Evolutionary conservation across 495 filamentous ascomycete genomes (phyloP).

Genomic region (Podospora australis): DNA sequence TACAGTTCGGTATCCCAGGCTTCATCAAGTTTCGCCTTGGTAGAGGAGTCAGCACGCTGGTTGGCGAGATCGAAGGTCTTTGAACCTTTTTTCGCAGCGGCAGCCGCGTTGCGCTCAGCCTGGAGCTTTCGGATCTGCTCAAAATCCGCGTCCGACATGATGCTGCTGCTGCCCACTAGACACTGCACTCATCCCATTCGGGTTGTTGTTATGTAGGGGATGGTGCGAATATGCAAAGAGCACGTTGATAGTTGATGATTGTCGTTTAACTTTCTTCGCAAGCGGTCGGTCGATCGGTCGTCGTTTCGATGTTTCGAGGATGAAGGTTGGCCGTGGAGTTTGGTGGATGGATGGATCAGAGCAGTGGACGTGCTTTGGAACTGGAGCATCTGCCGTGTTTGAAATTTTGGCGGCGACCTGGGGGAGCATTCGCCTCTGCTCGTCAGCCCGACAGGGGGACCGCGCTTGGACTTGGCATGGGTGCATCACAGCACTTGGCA

Average conservation of each 20-base stretch:
- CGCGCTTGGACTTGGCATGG: too few relatives aligned
- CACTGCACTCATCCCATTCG: slow-evolving; percentile 19
- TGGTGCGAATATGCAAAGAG: background rate
- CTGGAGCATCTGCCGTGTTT: slow-evolving; percentile 1
- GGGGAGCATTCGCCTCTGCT: too few relatives aligned
- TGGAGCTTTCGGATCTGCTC: slow-evolving; percentile 76
- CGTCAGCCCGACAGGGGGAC: too few relatives aligned
- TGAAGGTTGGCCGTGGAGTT: background rate
- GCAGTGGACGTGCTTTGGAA: background rate
- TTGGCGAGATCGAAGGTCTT: slow-evolving; percentile 77
- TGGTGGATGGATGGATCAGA: background rate
- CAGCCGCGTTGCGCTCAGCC: slow-evolving; percentile 84
- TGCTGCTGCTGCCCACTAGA: slow-evolving; percentile 9
- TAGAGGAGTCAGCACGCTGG: slow-evolving; percentile 84
- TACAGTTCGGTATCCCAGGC: slow-evolving; percentile 91
- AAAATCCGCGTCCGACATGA: slow-evolving; percentile 68
- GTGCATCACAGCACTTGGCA: background rate
- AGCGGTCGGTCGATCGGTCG: too few relatives aligned
- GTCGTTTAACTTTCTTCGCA: too few relatives aligned
- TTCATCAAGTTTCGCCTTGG: slow-evolving; percentile 92
- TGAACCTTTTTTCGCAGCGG: slow-evolving; percentile 77
- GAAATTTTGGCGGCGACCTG: slow-evolving; percentile 16
- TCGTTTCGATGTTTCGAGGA: too few relatives aligned
- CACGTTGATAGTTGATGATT: background rate
- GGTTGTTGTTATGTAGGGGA: background rate